Conservation (phyloP, 257 asterid species). For the Jaltomata sinuosa region DNA sequence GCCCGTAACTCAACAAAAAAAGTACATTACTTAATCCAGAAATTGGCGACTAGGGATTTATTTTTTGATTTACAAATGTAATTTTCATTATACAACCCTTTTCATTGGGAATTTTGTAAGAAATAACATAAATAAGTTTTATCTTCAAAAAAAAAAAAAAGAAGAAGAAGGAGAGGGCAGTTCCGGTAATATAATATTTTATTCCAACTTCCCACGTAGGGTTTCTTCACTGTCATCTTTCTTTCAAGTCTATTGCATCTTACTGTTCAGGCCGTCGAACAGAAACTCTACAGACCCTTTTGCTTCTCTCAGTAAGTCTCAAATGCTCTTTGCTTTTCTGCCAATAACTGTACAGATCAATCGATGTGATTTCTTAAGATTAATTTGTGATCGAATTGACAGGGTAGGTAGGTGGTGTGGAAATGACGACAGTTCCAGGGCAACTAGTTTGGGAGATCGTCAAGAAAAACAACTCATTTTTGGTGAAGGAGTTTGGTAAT, state of each 20-base stretch:
- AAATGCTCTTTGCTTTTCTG: background rate
- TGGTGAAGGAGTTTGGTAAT: constrained; percentile 74
- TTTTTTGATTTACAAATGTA: too few species aligned
- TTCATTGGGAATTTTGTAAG: too few species aligned
- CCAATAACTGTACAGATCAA: background rate
- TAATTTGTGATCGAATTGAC: background rate
- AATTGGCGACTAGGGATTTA: too few species aligned
- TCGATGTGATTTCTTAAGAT: background rate
- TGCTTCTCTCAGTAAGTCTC: background rate
- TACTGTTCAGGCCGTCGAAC: background rate
- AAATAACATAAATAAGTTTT: too few species aligned
- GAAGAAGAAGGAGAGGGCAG: background rate
- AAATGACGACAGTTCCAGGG: constrained; percentile 79
- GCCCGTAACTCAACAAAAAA: too few species aligned
- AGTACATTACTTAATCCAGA: too few species aligned
- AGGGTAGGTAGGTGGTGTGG: background rate
- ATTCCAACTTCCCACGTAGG: background rate
- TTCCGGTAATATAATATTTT: background rate
- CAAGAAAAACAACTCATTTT: constrained; percentile 66
- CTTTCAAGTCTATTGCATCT: background rate
- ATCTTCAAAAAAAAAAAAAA: too few species aligned
- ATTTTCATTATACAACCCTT: too few species aligned
- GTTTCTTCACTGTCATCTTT: background rate
- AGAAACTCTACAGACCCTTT: background rate
- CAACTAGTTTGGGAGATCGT: constrained; percentile 95